Evolutionary conservation across 345 rosid species (phyloP).

Genomic region (Sapria himalayana): DNA sequence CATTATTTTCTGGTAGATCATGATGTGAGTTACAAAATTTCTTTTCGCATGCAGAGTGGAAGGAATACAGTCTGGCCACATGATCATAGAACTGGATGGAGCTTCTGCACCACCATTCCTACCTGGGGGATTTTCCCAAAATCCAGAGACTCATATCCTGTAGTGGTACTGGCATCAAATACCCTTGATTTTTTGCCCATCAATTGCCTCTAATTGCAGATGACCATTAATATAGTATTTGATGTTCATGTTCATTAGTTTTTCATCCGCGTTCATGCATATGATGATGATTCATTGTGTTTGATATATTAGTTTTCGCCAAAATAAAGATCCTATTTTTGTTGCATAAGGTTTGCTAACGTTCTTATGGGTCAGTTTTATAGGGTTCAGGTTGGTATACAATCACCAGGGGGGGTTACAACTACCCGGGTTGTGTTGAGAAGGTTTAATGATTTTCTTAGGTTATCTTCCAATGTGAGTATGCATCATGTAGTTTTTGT

Average conservation of each 20-base stretch:
- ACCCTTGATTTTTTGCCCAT: too few species aligned
- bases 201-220: too few species aligned
- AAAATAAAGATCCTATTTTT: too few species aligned
- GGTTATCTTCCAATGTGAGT: conserved; percentile 73
- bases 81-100: conserved; percentile 82
- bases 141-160: conserved; percentile 86
- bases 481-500: too few species aligned
- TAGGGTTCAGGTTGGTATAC: conserved; percentile 89
- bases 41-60: conserved; percentile 83
- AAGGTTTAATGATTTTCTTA: conserved; percentile 88
- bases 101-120: conserved; percentile 79
- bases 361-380: conserved; percentile 69
- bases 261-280: too few species aligned
- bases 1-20: too few species aligned
- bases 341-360: too few species aligned
- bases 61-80: conserved; percentile 83
- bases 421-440: conserved; percentile 45
- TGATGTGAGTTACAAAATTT: too few species aligned
- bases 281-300: too few species aligned
- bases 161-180: conserved; percentile 52
- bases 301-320: too few species aligned
- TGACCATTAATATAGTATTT: too few species aligned
- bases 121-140: conserved; percentile 79
- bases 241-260: too few species aligned
- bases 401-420: conserved; percentile 79